Conservation (phyloP, 352 stramenopile genomes). For the Phytophthora citricola region DNA sequence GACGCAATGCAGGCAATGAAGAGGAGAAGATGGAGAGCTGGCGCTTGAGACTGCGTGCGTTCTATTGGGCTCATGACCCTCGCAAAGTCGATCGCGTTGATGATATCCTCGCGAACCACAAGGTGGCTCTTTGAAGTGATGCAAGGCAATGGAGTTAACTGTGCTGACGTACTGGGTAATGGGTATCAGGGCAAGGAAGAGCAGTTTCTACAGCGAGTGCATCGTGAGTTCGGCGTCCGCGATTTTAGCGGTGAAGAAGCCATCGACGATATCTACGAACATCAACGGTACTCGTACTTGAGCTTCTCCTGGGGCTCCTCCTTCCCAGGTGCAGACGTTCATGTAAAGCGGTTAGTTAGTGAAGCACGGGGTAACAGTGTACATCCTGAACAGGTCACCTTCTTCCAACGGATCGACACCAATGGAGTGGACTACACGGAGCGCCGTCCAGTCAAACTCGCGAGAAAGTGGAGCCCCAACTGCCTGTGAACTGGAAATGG, state of each 20-base stretch:
- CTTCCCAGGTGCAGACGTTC: conserved; percentile 46
- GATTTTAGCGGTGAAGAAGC: conserved; percentile 74
- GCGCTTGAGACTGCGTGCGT: conserved; percentile 55
- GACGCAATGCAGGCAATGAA: conserved; percentile 11
- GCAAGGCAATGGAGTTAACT: not conserved
- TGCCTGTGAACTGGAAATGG: conserved; percentile 75
- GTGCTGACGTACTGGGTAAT: not conserved
- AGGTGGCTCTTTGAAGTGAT: conserved; percentile 23
- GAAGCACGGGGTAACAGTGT: too few relatives aligned
- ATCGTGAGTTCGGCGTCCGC: conserved; percentile 69
- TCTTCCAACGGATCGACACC: conserved; percentile 66
- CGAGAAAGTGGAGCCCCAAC: conserved; percentile 64
- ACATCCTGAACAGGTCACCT: conserved; percentile 50
- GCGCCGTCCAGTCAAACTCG: conserved; percentile 66
- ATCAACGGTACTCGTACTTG: conserved; percentile 84
- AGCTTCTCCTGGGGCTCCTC: conserved; percentile 78
- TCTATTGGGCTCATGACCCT: conserved; percentile 82
- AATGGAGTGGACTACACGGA: conserved; percentile 65
- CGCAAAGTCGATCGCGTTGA: conserved; percentile 70
- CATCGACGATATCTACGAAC: conserved; percentile 81
- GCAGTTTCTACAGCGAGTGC: conserved; percentile 61
- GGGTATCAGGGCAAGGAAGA: conserved; percentile 56
- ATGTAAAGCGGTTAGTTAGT: too few relatives aligned
- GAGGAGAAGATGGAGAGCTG: conserved; percentile 28
- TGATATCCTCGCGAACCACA: conserved; percentile 53